Conservation (phyloP, 1,284 basidiomycete genomes). For the Boletellus dicymbophilus region DNA sequence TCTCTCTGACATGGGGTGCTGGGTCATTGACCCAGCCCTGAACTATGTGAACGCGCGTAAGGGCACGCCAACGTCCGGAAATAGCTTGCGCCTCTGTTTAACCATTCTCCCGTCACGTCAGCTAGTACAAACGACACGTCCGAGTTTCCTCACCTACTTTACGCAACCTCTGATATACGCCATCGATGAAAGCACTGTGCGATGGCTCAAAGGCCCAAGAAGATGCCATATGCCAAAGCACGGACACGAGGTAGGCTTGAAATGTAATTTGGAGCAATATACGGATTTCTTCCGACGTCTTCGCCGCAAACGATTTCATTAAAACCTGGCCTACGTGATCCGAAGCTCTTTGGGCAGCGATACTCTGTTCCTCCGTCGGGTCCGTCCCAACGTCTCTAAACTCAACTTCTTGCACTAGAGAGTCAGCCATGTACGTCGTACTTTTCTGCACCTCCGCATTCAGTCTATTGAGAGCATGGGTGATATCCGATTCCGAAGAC, state of each 20-base stretch:
- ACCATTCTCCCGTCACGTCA: not conserved
- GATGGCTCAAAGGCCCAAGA: slow-evolving; percentile 10
- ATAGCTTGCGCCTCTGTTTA: slow-evolving; percentile 8
- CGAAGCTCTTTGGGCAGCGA: not conserved
- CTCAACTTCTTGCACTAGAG: not conserved
- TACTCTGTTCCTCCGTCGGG: not conserved
- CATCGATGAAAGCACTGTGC: slow-evolving; percentile 2
- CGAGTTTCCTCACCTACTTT: slow-evolving; percentile 3
- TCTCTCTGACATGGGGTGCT: not conserved
- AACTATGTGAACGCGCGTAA: slow-evolving; percentile 3
- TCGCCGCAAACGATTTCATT: not conserved
- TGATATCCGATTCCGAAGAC: slow-evolving; percentile 14
- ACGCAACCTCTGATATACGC: slow-evolving; percentile 12
- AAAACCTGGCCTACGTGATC: not conserved
- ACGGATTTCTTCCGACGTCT: not conserved
- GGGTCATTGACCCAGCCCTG: slow-evolving; percentile 1
- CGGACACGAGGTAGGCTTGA: slow-evolving; percentile 6
- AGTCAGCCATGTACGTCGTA: slow-evolving; percentile 7
- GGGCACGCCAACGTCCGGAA: slow-evolving; percentile 11
- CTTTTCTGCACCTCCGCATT: slow-evolving; percentile 15
- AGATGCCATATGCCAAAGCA: slow-evolving; percentile 2
- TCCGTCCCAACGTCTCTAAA: not conserved
- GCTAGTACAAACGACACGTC: not conserved
- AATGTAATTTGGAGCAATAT: slow-evolving; percentile 13
- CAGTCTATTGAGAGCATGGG: slow-evolving; percentile 1